Conservation (phyloP, 331 rosid species). For the Cydonia oblonga region DNA sequence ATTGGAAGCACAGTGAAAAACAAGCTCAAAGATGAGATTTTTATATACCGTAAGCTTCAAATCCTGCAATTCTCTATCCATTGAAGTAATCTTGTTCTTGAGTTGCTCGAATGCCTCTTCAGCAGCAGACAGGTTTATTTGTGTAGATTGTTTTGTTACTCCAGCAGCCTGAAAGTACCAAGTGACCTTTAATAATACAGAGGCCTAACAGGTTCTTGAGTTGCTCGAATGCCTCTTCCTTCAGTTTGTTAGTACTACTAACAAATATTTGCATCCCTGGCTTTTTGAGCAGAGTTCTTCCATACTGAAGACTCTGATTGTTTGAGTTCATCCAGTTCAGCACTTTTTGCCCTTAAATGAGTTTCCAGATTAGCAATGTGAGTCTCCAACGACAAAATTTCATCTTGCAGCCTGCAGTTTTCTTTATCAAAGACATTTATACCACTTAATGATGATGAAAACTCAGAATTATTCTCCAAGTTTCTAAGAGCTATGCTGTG, state of each 20-base stretch:
- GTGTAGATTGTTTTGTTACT: constrained; percentile 41
- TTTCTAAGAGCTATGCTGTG: constrained; percentile 13
- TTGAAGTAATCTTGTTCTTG: constrained; percentile 34
- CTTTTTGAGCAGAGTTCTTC: no score
- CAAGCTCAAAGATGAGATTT: background rate
- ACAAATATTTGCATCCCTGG: no score
- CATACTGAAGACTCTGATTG: no score
- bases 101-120: constrained; percentile 66
- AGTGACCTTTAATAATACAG: background rate
- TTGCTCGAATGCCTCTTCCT: no score
- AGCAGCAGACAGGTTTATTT: constrained; percentile 48
- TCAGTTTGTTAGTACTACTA: no score
- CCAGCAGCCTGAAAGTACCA: constrained; percentile 59
- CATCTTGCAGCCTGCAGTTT: constrained; percentile 24
- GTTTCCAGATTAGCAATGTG: constrained; percentile 11
- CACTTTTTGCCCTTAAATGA: constrained; percentile 26
- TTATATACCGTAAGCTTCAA: constrained; percentile 60
- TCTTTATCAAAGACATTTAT: constrained; percentile 20
- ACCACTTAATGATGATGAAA: constrained; percentile 18
- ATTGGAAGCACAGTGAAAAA: no score
- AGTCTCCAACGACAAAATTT: constrained; percentile 18
- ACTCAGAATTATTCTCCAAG: constrained; percentile 19
- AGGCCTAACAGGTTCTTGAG: no score
- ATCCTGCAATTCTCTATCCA: constrained; percentile 64
- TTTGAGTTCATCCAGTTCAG: constrained; percentile 21